Conservation (phyloP, 2,329 filamentous ascomycete genomes). For the Metarhizium guizhouense region DNA sequence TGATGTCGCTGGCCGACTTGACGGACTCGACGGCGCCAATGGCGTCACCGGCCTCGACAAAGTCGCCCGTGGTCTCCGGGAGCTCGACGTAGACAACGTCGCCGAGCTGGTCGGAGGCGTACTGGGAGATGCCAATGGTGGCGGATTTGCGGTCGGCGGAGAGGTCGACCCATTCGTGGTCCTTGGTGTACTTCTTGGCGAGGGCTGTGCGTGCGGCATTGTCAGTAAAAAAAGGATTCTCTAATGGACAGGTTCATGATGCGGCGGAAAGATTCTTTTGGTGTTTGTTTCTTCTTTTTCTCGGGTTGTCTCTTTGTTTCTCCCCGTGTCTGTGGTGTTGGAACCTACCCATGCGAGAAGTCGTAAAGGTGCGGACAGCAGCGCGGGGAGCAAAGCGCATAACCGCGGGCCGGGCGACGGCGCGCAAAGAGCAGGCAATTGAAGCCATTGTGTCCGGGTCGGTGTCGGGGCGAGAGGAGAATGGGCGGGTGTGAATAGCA, state of each 20-base stretch:
- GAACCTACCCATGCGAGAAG: slow-evolving; percentile 27
- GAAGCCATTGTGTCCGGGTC: slow-evolving; percentile 43
- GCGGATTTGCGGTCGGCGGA: slow-evolving; percentile 74
- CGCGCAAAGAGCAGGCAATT: slow-evolving; percentile 47
- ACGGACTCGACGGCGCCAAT: slow-evolving; percentile 96
- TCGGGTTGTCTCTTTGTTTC: background rate
- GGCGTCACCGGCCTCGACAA: slow-evolving; percentile 67
- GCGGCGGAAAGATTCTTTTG: background rate
- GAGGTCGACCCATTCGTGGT: slow-evolving; percentile 97
- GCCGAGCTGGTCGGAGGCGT: slow-evolving; percentile 85
- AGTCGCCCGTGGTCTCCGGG: slow-evolving; percentile 54
- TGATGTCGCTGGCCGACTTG: slow-evolving; percentile 96
- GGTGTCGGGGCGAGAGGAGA: background rate
- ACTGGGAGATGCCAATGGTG: slow-evolving; percentile 76
- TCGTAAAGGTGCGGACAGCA: slow-evolving; percentile 34
- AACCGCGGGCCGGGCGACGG: slow-evolving; percentile 34
- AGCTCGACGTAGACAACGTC: slow-evolving; percentile 98
- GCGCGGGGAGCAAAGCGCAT: slow-evolving; percentile 29
- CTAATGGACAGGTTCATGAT: background rate
- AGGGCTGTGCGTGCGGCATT: slow-evolving; percentile 34
- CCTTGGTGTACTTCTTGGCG: slow-evolving; percentile 83
- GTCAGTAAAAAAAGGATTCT: background rate
- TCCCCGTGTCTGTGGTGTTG: background rate
- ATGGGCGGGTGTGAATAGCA: background rate
- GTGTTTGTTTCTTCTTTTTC: background rate